These are phyloP conservation scores for Chaetomium fimeti DNA, from an alignment of 495 filamentous ascomycete species.

Conservation along the genomic window DNA sequence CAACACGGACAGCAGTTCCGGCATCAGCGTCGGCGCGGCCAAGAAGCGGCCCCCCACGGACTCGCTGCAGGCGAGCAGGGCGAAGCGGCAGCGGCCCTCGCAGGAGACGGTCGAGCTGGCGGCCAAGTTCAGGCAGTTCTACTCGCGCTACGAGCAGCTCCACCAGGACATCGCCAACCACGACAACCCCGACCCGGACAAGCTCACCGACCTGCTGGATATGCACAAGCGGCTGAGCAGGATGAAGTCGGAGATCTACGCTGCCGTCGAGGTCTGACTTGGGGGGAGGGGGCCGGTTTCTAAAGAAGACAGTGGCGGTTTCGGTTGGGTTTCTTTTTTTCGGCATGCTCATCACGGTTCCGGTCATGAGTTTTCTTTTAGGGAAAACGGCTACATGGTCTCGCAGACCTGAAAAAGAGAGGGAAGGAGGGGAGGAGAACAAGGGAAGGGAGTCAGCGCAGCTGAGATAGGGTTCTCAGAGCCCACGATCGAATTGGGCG, in stretches of 20 bases:
- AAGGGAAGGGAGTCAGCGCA: too few relatives aligned
- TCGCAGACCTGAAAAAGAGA: neutral
- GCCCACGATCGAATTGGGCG: neutral
- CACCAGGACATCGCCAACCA: constrained; percentile 57
- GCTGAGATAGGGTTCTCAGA: too few relatives aligned
- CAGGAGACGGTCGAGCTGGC: constrained; percentile 52
- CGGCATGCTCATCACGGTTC: neutral
- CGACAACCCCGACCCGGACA: constrained; percentile 53
- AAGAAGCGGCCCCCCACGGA: constrained; percentile 44
- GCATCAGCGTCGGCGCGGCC: constrained; percentile 16
- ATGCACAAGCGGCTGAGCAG: constrained; percentile 59
- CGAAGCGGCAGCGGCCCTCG: constrained; percentile 42
- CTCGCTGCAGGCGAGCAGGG: constrained; percentile 27
- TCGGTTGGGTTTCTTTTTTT: neutral
- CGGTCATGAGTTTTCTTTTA: neutral
- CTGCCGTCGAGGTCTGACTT: constrained; percentile 17
- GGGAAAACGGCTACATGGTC: neutral
- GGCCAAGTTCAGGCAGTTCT: constrained; percentile 59
- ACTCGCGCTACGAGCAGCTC: constrained; percentile 61
- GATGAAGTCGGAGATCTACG: constrained; percentile 68
- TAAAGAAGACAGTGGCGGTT: neutral
- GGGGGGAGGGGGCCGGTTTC: neutral
- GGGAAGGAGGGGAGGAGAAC: too few relatives aligned
- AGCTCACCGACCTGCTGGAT: constrained; percentile 56
- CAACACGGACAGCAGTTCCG: constrained; percentile 23